Conservation (phyloP, 495 filamentous ascomycete species). For the Chaetomium cochliodes region DNA sequence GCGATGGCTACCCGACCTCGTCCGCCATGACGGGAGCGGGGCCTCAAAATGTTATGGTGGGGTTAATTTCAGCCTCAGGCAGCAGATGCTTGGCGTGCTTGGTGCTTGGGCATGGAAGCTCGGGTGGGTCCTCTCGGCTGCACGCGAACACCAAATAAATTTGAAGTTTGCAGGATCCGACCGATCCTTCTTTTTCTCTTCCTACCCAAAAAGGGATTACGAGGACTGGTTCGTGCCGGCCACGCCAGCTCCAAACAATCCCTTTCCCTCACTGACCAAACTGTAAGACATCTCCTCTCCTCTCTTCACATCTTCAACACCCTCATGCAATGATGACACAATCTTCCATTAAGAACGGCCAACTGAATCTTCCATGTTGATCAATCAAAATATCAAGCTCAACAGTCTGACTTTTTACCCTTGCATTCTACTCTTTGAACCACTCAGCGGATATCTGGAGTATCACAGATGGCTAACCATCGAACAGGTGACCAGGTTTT, state of each 20-base stretch:
- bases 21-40: conserved; percentile 10
- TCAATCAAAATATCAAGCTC: conserved; percentile 55
- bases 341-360: conserved; percentile 57
- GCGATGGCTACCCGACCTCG: conserved; percentile 11
- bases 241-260: conserved; percentile 4
- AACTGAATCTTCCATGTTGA: conserved; percentile 59
- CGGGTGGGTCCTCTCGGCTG: not conserved
- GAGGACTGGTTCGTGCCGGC: conserved; percentile 1
- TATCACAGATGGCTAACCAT: conserved; percentile 28
- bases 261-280: not conserved
- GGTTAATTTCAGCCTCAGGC: conserved; percentile 24
- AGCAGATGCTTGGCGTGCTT: not conserved
- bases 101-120: no score
- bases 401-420: conserved; percentile 54
- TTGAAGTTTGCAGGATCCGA: conserved; percentile 3
- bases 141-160: conserved; percentile 9
- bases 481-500: conserved; percentile 16
- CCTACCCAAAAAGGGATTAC: not conserved
- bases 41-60: conserved; percentile 11
- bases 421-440: not conserved
- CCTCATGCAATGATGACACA: conserved; percentile 46
- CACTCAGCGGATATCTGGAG: conserved; percentile 3
- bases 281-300: conserved; percentile 8
- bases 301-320: conserved; percentile 3
- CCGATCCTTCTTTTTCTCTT: conserved; percentile 1